Evolutionary conservation across 768 basidiomycete species (phyloP), one percentile per base, ranked within the genome.

Genomic region (Phaffia australis): DNA sequence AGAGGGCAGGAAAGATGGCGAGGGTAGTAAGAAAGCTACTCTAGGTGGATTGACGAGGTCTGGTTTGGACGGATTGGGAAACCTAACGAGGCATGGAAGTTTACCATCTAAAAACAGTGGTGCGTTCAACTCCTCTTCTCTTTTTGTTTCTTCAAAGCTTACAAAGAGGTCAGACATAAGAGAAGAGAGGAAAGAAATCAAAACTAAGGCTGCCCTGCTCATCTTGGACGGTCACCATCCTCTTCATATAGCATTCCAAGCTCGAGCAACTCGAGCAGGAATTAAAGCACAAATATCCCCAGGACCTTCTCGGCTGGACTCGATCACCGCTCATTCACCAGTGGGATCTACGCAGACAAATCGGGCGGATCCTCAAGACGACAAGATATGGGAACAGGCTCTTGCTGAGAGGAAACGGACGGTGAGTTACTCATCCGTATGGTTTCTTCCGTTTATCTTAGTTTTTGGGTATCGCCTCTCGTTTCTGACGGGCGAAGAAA

Each of bases 341-440:
- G 51, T n/a, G 25, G 32, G 15, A 23, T 23, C 47, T 5, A 59
- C 29, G 60, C 60, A 3, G 35, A 47, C 60, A 30, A 51, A n/a
- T 23, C 32, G 25, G 52, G 52, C 15, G n/a, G 15, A 54, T 54
- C 52, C n/a, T 29, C 52, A 68, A 30, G 62, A 64, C 29, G 67
- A 60, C 23, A 59, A 30, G 35, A 63, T 63, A 30, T 69, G 67
- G 67, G 62, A 69, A 57, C 32, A 48, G 3, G 67, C 67, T 27
- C 23, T 69, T 1, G 67, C 56, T 9, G 61, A 69, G 55, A 51
- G 67, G 6, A 57, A 63, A 42, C 58, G 56, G 49, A 57, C 46
- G n/a, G 66, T 56, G n/a, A 46, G 66, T 59, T 18, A 52, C 27
- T 25, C 21, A 27, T 27, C 32, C 15, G 5, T 47, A 42, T 16